These are phyloP conservation scores for Comarum palustre DNA, from an alignment of 306 rosid genomes.

Conservation along the genomic window DNA sequence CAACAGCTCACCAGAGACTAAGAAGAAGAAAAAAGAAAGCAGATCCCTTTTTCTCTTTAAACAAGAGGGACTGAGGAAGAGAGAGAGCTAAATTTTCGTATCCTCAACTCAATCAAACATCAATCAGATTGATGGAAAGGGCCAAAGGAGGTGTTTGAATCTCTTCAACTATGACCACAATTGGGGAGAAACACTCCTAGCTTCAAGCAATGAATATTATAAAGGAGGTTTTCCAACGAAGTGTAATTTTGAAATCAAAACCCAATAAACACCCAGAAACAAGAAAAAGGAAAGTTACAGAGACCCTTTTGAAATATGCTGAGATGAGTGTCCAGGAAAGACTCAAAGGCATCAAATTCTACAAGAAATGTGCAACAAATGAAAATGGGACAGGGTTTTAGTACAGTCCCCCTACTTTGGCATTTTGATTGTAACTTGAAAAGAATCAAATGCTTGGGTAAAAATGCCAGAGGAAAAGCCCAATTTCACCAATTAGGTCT, in stretches of 20 bases:
- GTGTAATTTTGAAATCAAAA: slow-evolving; percentile 27
- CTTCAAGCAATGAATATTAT: slow-evolving; percentile 27
- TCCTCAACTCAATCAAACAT: slow-evolving; percentile 36
- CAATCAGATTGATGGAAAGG: slow-evolving; percentile 34
- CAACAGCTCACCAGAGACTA: slow-evolving; percentile 68
- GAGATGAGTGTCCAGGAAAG: slow-evolving; percentile 42
- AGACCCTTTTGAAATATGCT: slow-evolving; percentile 45
- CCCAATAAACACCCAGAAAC: slow-evolving; percentile 20
- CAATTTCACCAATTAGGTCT: slow-evolving; percentile 50
- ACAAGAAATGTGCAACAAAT: slow-evolving; percentile 44
- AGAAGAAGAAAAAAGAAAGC: slow-evolving; percentile 48
- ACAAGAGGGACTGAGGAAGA: not conserved
- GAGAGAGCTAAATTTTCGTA: slow-evolving; percentile 38
- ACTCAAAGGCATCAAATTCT: slow-evolving; percentile 43
- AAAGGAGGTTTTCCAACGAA: too few species aligned
- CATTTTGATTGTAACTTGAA: slow-evolving; percentile 19
- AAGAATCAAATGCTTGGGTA: slow-evolving; percentile 48
- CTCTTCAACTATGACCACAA: slow-evolving; percentile 26
- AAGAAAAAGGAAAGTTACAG: slow-evolving; percentile 20
- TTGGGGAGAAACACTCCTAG: slow-evolving; percentile 27
- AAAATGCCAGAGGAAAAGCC: slow-evolving; percentile 34
- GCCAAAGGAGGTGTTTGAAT: slow-evolving; percentile 16
- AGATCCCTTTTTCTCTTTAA: slow-evolving; percentile 87
- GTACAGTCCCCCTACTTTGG: slow-evolving; percentile 28
- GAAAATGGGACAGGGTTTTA: slow-evolving; percentile 37